A percentile compares a stretch with the other conserved stretches of the same genome.
phyloP scores from a whole-genome alignment of 176 grass and related monocot genomes.

The Themeda triandra region DNA sequence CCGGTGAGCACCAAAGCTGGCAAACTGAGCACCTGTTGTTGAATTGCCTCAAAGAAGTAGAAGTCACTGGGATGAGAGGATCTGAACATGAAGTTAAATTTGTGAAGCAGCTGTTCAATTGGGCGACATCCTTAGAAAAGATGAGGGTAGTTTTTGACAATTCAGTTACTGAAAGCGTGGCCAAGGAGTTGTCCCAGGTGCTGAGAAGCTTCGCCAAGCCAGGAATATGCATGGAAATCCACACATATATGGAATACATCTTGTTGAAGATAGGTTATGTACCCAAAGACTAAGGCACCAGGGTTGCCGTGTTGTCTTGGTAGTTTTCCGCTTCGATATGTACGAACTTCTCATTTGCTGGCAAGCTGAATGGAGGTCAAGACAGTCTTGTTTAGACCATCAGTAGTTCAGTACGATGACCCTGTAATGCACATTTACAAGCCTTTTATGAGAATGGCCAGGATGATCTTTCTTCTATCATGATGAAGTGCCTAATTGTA shows the following conservation, averaged over 20 bases:
- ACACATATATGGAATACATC: neutral
- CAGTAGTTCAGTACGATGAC: too few relatives aligned
- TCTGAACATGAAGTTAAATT: slow-evolving; percentile 6
- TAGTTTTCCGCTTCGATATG: too few relatives aligned
- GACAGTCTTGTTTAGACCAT: too few relatives aligned
- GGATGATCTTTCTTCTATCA: too few relatives aligned
- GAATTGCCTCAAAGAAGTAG: slow-evolving; percentile 4
- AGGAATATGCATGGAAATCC: neutral
- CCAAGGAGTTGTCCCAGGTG: neutral
- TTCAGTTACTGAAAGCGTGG: neutral
- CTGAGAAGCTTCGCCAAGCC: neutral
- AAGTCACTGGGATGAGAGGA: slow-evolving; percentile 1
- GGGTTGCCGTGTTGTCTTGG: too few relatives aligned
- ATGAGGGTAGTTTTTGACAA: neutral
- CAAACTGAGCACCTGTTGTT: neutral
- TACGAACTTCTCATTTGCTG: too few relatives aligned
- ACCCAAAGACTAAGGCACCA: too few relatives aligned
- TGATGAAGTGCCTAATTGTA: too few relatives aligned
- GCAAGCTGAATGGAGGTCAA: too few relatives aligned
- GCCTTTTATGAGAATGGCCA: too few relatives aligned
- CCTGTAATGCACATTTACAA: too few relatives aligned
- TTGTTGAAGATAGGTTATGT: too few relatives aligned
- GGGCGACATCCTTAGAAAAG: neutral
- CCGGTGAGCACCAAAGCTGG: neutral
- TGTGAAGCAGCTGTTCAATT: slow-evolving; percentile 5